phyloP scores from a whole-genome alignment of 495 filamentous ascomycete genomes.

The Penicillium paradoxum region DNA sequence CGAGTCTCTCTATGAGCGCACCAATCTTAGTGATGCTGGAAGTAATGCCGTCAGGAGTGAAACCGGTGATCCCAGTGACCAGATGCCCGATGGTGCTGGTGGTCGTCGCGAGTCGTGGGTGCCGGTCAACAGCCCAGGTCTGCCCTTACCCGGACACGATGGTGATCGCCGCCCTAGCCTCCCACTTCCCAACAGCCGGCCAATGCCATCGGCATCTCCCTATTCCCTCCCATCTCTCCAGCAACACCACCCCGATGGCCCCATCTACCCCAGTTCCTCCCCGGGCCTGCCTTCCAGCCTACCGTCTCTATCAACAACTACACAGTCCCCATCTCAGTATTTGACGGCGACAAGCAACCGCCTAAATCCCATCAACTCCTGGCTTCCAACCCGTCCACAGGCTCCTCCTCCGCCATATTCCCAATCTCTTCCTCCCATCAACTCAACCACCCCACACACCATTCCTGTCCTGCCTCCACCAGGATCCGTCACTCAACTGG shows the following conservation, averaged over 20 bases:
- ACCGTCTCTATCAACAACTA: conserved; percentile 30
- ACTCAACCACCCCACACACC: conserved; percentile 25
- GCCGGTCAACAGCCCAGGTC: conserved; percentile 39
- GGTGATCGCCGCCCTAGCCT: conserved; percentile 44
- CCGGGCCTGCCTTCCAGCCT: conserved; percentile 37
- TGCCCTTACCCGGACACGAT: conserved; percentile 34
- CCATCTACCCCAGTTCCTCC: conserved; percentile 34
- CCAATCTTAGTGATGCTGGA: conserved; percentile 37
- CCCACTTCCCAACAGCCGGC: conserved; percentile 33
- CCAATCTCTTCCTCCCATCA: conserved; percentile 40
- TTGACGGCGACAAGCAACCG: conserved; percentile 31
- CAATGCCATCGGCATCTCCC: conserved; percentile 37
- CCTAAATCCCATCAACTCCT: conserved; percentile 40
- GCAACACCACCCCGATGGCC: conserved; percentile 38
- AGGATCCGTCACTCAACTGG: conserved; percentile 29
- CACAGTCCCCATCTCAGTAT: conserved; percentile 33
- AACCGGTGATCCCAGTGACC: conserved; percentile 33
- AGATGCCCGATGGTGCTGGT: conserved; percentile 29
- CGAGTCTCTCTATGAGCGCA: conserved; percentile 28
- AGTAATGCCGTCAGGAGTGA: conserved; percentile 43
- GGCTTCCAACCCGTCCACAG: conserved; percentile 34
- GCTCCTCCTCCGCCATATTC: conserved; percentile 36
- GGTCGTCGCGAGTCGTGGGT: conserved; percentile 44
- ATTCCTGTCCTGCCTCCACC: conserved; percentile 35
- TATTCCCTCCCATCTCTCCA: conserved; percentile 41